phyloP scores from a whole-genome alignment of 306 rosid species.

The cucumber (Cucumis sativus) region Cucumber_9930_V3 NC_026659.2:3858501-3859000 shows the following conservation, averaged over 20 bases:
- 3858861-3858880: conserved; percentile 32
- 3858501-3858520: background rate
- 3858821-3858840: conserved; percentile 33
- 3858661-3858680: conserved; percentile 37
- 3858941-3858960: conserved; percentile 24
- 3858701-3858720: conserved; percentile 25
- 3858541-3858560: background rate
- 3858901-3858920: conserved; percentile 33
- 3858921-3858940: conserved; percentile 36
- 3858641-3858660: conserved; percentile 46
- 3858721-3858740: conserved; percentile 24
- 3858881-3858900: conserved; percentile 59
- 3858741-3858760: conserved; percentile 24
- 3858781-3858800: conserved; percentile 35
- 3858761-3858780: conserved; percentile 5
- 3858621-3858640: conserved; percentile 10
- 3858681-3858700: conserved; percentile 48
- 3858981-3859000: conserved; percentile 43
- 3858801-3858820: conserved; percentile 32
- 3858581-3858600: background rate
- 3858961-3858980: conserved; percentile 65
- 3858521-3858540: background rate
- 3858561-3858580: background rate
- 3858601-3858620: conserved; percentile 1
- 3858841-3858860: conserved; percentile 23